Base-by-base conservation (phyloP, 371 early-diverging fungal genomes). In the Lichtheimia hyalospora region DNA sequence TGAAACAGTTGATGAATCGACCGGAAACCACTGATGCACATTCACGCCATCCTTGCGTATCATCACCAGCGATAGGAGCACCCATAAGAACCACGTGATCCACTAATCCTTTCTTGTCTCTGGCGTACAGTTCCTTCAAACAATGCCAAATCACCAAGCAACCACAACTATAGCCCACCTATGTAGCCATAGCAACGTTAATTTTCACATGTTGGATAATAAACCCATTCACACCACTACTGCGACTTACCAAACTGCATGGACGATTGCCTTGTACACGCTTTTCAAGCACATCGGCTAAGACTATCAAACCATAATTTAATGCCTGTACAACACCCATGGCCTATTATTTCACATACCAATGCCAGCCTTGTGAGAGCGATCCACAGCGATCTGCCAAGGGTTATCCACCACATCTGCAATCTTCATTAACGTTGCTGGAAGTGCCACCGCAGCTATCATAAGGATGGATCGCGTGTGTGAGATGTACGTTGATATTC, bases 211-310 rank as follows among this genome's bases (percentile, higher is more conserved):
- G 7, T 52, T 13, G 12, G 42, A 14, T 52, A 42, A 51, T 42
- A 41, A 16, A 48, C n/a, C n/a, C n/a, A n/a, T n/a, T n/a, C n/a
- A 6, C 28, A 27, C 1, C 40, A 43, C 18, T 8, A 8, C 7
- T 2, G 27, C 14, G 25, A 53, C 58, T 63, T 75, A 93, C 83
- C 58, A 98, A 78, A 13, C 92, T 95, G 14, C 94, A 92, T 2
- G 98, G 98, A 27, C 98, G 82, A 60, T 90, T 86, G 15, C 92
- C 95, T 64, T 96, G 97, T 6, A 92, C 91, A 16, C 92, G 86
- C 56, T 91, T 78, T 16, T 82, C 77, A 39, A 97, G 63, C 5
- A 91, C 84, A 67, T 96, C 94, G 0, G 93, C 92, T 53, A 92
- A 72, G 0, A 97, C 85, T 72, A 53, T 16, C 28, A 15, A 4